Evolutionary conservation across 768 basidiomycete genomes (phyloP).

Genomic region (Mrakia frigida): DNA sequence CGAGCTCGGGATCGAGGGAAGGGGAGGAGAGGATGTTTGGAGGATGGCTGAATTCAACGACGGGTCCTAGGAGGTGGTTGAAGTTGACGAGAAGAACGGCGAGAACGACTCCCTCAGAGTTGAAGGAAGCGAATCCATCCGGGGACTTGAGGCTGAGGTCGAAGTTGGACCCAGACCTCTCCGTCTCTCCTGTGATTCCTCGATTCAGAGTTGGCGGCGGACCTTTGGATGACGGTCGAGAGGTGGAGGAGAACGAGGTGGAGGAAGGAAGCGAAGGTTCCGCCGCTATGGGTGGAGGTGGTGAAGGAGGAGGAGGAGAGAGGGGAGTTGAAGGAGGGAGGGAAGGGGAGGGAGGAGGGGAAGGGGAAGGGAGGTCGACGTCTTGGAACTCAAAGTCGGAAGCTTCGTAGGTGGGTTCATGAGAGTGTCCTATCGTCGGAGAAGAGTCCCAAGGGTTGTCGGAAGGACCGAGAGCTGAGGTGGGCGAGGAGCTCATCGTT

Average conservation of each 20-base stretch:
- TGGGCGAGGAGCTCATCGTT: slow-evolving; percentile 1
- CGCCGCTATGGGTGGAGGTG: background rate
- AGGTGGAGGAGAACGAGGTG: background rate
- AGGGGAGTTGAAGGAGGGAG: background rate
- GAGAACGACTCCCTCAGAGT: slow-evolving; percentile 15
- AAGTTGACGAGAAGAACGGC: slow-evolving; percentile 30
- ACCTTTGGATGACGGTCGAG: background rate
- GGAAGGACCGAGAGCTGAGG: background rate
- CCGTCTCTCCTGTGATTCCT: background rate
- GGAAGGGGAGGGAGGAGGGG: slow-evolving; percentile 5
- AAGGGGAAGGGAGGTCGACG: background rate
- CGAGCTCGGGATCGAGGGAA: slow-evolving; percentile 77
- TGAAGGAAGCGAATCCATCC: slow-evolving; percentile 8
- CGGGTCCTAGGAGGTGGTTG: slow-evolving; percentile 63
- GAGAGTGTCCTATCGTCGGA: background rate
- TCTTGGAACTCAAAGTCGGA: background rate
- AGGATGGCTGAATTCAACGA: slow-evolving; percentile 61
- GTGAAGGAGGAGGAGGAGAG: background rate
- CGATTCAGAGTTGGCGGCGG: background rate
- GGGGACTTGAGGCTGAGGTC: slow-evolving; percentile 9
- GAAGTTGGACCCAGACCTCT: background rate
- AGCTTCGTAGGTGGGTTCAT: background rate
- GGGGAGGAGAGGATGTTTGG: slow-evolving; percentile 45
- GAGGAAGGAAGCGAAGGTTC: too few species aligned
- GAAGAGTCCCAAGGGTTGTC: slow-evolving; percentile 21